Base-by-base conservation (phyloP, 352 stramenopile species). In the Globisporangium ultimum region DNA sequence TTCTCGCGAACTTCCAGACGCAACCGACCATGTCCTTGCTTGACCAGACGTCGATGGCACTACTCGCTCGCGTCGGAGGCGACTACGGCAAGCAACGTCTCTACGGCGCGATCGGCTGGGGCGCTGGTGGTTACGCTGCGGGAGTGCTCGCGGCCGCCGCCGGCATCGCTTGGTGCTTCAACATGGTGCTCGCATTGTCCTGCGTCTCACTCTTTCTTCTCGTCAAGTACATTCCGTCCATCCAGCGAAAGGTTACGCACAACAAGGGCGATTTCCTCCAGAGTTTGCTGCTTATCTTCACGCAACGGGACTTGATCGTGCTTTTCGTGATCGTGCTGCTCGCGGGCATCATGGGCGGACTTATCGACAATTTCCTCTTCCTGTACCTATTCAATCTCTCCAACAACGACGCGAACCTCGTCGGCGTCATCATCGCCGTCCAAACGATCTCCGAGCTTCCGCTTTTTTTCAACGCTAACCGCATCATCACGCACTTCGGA, bases 51-150 rank as follows among this genome's bases (percentile, higher is more conserved):
- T 64, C 76, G 12, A 86, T 91, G 74, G 65, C 77, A 17, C 75
- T 89, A 70, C 64, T 89, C 24, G 63, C 79, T 21, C 63, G 70
- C 51, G 62, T 89, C 15, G 80, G 80, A 15, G 82, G 77, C 11
- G 80, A 89, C 58, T 91, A 91, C 49, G 82, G 82, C 60, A 91
- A 91, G 60, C 82, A 91, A 53, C 72, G 82, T 10, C 70, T 91
- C 3, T 91, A 86, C 50, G 82, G 82, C 17, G 82, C 82, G 1
- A 65, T 89, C 22, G 82, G 82, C 22, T 91, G 83, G 58, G 82
- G 82, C 24, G 72, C 79, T 18, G 79, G 79, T 20, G 82, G 76
- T 41, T 89, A 88, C 71, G 63, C 84, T 41, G 68, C 82, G 7
- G 82, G 82, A 43, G 57, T 91, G 32, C 72, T 89, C 60, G 74